phyloP scores from a whole-genome alignment of 257 asterid species.

The Striga asiatica region DNA sequence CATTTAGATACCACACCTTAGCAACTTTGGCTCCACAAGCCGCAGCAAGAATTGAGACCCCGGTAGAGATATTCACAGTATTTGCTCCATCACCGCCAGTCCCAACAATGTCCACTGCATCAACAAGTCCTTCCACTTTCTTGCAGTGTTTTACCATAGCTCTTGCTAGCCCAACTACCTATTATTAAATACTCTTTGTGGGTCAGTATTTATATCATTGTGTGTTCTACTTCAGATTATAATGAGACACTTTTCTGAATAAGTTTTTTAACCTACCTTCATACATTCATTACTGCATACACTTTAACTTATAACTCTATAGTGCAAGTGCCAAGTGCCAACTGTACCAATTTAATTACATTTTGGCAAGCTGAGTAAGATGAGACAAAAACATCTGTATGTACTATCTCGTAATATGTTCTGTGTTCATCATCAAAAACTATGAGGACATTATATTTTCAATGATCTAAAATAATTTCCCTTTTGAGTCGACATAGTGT shows the following conservation, averaged over 20 bases:
- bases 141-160: constrained; percentile 70
- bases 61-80: constrained; percentile 91
- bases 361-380: no score
- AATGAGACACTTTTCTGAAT: background rate
- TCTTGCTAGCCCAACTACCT: constrained; percentile 92
- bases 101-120: constrained; percentile 88
- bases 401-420: no score
- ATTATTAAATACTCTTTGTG: constrained; percentile 11
- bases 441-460: background rate
- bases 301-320: no score
- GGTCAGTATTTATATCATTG: constrained; percentile 20
- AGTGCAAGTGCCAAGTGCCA: no score
- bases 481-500: background rate
- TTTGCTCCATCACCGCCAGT: constrained; percentile 99
- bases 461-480: background rate
- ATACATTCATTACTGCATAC: no score
- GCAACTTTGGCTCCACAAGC: constrained; percentile 96
- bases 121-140: constrained; percentile 66
- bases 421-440: background rate
- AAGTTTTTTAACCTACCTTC: no score
- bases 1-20: constrained; percentile 68
- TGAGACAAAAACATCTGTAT: no score
- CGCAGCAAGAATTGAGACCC: constrained; percentile 93
- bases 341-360: no score
- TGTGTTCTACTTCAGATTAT: background rate